A percentile compares a stretch with the other conserved stretches of the same genome.
phyloP scores from a whole-genome alignment of 1,139 yeast genomes.

The Nadsonia commutata region DNA sequence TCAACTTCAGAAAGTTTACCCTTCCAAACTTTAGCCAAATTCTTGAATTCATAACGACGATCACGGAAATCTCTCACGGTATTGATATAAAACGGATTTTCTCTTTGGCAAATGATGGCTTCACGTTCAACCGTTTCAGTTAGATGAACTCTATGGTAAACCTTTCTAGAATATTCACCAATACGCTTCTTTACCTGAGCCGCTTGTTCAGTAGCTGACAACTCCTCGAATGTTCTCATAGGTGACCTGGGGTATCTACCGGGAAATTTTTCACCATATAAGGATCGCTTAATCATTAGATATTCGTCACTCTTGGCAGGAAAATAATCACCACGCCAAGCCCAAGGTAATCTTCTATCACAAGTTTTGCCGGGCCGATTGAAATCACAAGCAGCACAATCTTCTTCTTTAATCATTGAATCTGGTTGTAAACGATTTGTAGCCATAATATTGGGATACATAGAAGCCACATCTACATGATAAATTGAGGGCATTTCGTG shows the following conservation, averaged over 20 bases:
- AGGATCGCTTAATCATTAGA: slow-evolving; percentile 71
- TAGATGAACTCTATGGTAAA: slow-evolving; percentile 65
- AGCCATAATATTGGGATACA: slow-evolving; percentile 98
- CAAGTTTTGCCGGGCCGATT: slow-evolving; percentile 90
- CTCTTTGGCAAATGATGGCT: slow-evolving; percentile 93
- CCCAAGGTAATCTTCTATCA: slow-evolving; percentile 86
- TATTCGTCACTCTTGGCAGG: slow-evolving; percentile 92
- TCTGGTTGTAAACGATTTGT: slow-evolving; percentile 96
- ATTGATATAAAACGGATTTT: slow-evolving; percentile 90
- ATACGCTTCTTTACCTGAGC: slow-evolving; percentile 59
- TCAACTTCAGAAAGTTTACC: slow-evolving; percentile 51
- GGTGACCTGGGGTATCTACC: slow-evolving; percentile 31
- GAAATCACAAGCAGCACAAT: slow-evolving; percentile 95
- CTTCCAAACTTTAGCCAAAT: slow-evolving; percentile 89
- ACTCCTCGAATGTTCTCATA: slow-evolving; percentile 44
- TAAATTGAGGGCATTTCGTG: slow-evolving; percentile 75
- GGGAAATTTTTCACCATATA: slow-evolving; percentile 69
- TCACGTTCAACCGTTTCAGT: slow-evolving; percentile 80
- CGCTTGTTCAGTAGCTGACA: slow-evolving; percentile 69
- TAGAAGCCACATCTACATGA: slow-evolving; percentile 97
- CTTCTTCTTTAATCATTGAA: slow-evolving; percentile 89
- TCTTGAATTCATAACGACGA: slow-evolving; percentile 90
- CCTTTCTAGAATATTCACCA: slow-evolving; percentile 75
- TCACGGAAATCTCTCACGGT: slow-evolving; percentile 93
- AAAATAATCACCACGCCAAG: slow-evolving; percentile 94